These are phyloP conservation scores for Ophiostoma angusticollis DNA, from an alignment of 2,329 filamentous ascomycete genomes.

Conservation along the genomic window DNA sequence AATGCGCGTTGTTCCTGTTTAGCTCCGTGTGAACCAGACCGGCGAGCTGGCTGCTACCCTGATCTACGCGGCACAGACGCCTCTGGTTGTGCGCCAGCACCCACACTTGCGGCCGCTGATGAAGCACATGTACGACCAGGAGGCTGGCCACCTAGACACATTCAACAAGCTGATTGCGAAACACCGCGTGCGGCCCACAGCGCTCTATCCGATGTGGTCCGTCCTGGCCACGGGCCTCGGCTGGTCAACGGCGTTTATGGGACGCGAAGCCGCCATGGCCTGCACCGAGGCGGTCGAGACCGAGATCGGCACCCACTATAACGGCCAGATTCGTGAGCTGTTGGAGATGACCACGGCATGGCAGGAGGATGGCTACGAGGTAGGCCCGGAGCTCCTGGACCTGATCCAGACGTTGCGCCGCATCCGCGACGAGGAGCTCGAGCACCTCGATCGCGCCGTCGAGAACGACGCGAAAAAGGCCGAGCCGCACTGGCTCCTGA, in stretches of 20 bases:
- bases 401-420: conserved; percentile 62
- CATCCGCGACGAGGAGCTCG: conserved; percentile 90
- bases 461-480: conserved; percentile 87
- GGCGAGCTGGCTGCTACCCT: conserved; percentile 93
- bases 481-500: conserved; percentile 77
- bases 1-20: conserved; percentile 13
- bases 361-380: conserved; percentile 63
- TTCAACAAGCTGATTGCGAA: conserved; percentile 76
- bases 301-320: conserved; percentile 94
- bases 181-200: conserved; percentile 84
- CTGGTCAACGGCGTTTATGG: conserved; percentile 80
- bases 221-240: conserved; percentile 68
- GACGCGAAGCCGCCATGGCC: conserved; percentile 91
- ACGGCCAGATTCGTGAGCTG: conserved; percentile 72
- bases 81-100: conserved; percentile 63
- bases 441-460: conserved; percentile 91
- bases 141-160: conserved; percentile 71
- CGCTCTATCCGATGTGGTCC: conserved; percentile 84
- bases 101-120: conserved; percentile 83
- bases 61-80: conserved; percentile 84
- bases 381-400: conserved; percentile 63
- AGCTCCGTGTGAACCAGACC: conserved; percentile 92
- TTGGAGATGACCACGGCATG: conserved; percentile 70
- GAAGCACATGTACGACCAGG: conserved; percentile 97
- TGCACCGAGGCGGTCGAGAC: conserved; percentile 98